Evolutionary conservation across 2,329 filamentous ascomycete species (phyloP).

Genomic region (Fusarium zealandicum): DNA sequence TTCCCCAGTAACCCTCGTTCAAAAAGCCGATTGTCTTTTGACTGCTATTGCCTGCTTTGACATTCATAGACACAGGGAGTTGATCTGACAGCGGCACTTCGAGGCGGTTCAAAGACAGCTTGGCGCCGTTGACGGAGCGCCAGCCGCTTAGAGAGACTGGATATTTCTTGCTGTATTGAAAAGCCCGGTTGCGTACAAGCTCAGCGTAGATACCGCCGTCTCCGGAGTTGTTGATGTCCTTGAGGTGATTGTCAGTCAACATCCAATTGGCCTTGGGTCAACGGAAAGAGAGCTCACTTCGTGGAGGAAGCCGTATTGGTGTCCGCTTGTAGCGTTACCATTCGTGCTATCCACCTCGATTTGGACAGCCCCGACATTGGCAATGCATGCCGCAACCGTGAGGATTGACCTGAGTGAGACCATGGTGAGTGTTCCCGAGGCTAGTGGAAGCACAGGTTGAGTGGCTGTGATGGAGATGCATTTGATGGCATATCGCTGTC

Average conservation of each 20-base stretch:
- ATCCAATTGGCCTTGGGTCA: fast-evolving
- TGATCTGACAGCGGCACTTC: conserved; percentile 58
- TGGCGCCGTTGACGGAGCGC: conserved; percentile 52
- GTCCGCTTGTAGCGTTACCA: conserved; percentile 53
- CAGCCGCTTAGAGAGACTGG: conserved; percentile 56
- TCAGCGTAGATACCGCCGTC: conserved; percentile 79
- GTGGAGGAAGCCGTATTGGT: conserved; percentile 56
- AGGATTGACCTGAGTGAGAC: conserved; percentile 30
- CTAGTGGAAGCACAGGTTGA: not conserved
- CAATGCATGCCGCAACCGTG: conserved; percentile 23
- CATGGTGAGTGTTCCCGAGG: conserved; percentile 16
- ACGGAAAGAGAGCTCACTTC: conserved; percentile 43
- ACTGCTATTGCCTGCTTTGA: conserved; percentile 43
- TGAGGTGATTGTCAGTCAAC: not conserved
- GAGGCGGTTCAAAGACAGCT: conserved; percentile 56
- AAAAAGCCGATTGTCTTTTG: conserved; percentile 53
- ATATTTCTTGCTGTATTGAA: conserved; percentile 61
- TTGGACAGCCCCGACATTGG: conserved; percentile 41
- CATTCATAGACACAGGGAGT: conserved; percentile 59
- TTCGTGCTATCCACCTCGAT: conserved; percentile 49
- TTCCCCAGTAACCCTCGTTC: conserved; percentile 66
- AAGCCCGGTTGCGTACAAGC: conserved; percentile 73
- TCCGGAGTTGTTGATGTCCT: conserved; percentile 73
- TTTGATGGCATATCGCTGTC: not conserved
- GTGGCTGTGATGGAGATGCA: no score